Evolutionary conservation across 2,329 filamentous ascomycete genomes (phyloP), one percentile per base, ranked within the genome.

Genomic region (Thermothelomyces thermophilus): DNA sequence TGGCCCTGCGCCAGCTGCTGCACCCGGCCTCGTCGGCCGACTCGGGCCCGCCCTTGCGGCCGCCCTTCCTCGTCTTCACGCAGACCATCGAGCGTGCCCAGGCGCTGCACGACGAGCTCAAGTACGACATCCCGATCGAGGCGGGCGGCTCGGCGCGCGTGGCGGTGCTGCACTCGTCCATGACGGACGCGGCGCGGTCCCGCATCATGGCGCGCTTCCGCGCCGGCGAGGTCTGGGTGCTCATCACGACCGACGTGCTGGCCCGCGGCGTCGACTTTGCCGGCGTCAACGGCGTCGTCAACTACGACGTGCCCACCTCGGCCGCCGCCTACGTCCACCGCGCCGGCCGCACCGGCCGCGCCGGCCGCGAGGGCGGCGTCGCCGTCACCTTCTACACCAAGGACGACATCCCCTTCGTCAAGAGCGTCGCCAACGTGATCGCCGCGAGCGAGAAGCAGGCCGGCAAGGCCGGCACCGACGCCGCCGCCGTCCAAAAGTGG

Each of bases 311-410:
- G 8, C 93, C 93, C 0, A 88, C 84, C n/a, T 90, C 87, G 0
- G 86, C 86, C 5, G 91, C 90, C 0, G 83, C 82, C 1, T 98
- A 98, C 64, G 86, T 98, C 6, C 93, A 98, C 69, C 87, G 93
- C 10, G 90, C 93, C 0, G 93, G 93, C 0, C 80, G 93, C 41
- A 97, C 93, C 0, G 93, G 91, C 0, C 79, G 93, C 19, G 93
- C 90, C 0, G 93, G 93, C 0, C 79, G 90, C 20, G 82, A 87
- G 61, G 90, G 90, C 17, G 93, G 93, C 41, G 80, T 95, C 3
- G 90, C 90, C 0, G 85, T 98, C 1, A 98, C 93, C 0, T 85
- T 95, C 52, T 98, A 95, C 68, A 97, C 91, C 0, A 89, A 93
- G 66, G 93, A 96, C 54, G 93, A 98, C 63, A 85, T 97, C 3